These are phyloP conservation scores for Podaxis sp. DNA, from an alignment of 768 basidiomycete genomes.

Conservation along the genomic window DNA sequence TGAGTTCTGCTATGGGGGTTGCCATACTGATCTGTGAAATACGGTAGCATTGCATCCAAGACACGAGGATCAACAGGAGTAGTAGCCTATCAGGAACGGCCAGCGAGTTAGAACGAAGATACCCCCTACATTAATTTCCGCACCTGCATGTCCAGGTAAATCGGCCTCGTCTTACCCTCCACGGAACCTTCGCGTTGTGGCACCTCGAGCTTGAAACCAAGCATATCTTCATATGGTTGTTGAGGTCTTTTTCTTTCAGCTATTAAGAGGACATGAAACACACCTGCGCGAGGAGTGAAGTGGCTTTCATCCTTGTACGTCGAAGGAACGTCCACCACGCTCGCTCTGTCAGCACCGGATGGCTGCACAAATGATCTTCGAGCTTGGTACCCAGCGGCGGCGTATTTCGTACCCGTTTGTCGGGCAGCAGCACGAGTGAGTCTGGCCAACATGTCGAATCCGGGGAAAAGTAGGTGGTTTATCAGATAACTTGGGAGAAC, in stretches of 20 bases:
- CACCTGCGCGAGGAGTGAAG: constrained; percentile 72
- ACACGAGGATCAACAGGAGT: constrained; percentile 98
- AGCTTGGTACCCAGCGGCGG: constrained; percentile 27
- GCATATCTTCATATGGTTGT: constrained; percentile 61
- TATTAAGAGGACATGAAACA: constrained; percentile 14
- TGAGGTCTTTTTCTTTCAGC: constrained; percentile 4
- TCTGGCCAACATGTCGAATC: constrained; percentile 56
- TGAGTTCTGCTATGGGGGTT: constrained; percentile 99
- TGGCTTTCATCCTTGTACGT: constrained; percentile 68
- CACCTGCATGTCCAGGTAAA: constrained; percentile 98
- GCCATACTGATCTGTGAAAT: constrained; percentile 91
- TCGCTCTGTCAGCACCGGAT: constrained; percentile 79
- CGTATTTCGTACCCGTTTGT: constrained; percentile 30
- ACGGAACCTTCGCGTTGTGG: constrained; percentile 57
- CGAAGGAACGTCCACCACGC: constrained; percentile 78
- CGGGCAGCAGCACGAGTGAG: constrained; percentile 42
- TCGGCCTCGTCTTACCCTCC: constrained; percentile 73
- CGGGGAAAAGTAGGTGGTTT: constrained; percentile 1
- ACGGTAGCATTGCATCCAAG: constrained; percentile 95
- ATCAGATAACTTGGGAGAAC: constrained; percentile 12
- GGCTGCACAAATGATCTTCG: constrained; percentile 76
- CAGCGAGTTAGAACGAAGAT: constrained; percentile 12
- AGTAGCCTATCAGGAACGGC: constrained; percentile 66
- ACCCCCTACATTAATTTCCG: constrained; percentile 20
- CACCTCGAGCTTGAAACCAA: constrained; percentile 80